Evolutionary conservation across 2,329 filamentous ascomycete genomes (phyloP), one percentile per base, ranked within the genome.

Genomic region (Penicillium paneum): DNA sequence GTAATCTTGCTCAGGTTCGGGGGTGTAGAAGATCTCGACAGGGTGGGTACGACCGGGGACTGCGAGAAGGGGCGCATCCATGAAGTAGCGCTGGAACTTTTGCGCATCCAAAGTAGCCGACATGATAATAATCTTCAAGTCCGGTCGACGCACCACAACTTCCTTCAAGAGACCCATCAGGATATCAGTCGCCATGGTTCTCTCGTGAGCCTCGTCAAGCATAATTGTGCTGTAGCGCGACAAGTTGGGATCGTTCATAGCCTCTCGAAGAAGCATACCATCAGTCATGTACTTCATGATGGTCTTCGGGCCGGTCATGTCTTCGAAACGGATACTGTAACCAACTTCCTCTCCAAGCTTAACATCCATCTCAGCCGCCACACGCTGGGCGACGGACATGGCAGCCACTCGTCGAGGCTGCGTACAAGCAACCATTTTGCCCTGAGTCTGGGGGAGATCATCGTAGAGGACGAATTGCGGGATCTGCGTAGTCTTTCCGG

Each of bases 211-310:
- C 75, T 99, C 94, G 74, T 99, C 94, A 58, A 99, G 87, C 75
- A 99, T 97, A 71, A 99, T 97, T 67, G 90, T 95, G 79, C 91
- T 94, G 78, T 99, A 99, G 51, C 92, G 89, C 47, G 83, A 87
- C 76, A 99, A 84, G 65, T 95, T 84, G 69, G 92, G 90, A 73
- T 99, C 94, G 75, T 97, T 87, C 87, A 99, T 96, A 54, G 94
- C 92, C 76, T 99, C 94, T 68, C 94, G 82, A 68, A 97, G 81
- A 67, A 99, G 85, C 88, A 99, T 97, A 84, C 95, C 95, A 70
- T 99, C 94, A 41, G 95, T 99, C 94, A 99, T 99, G 80, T 99
- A 99, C 80, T 99, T 99, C 71, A 99, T 84, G 57, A 95, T 84
- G 1, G 94, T 99, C 74, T 90, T 91, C 54, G 86, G 84, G 47